Conservation (phyloP, 2,329 filamentous ascomycete species). For the Claviceps sp. region DNA sequence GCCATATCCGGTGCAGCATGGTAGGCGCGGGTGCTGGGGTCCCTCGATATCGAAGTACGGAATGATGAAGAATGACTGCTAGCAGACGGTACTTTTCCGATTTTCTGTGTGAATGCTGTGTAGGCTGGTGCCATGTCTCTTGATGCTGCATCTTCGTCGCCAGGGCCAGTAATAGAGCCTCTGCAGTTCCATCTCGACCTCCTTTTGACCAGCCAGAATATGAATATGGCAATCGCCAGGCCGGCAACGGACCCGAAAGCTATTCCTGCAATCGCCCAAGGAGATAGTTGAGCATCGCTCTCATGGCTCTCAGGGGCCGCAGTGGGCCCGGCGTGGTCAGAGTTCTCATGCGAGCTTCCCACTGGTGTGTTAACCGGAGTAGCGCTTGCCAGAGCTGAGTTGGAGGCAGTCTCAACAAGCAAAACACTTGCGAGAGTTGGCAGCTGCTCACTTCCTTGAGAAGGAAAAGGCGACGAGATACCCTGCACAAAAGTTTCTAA, state of each 20-base stretch:
- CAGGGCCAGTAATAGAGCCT: constrained; percentile 14
- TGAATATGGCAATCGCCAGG: constrained; percentile 28
- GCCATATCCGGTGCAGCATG: background rate
- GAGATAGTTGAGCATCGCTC: constrained; percentile 5
- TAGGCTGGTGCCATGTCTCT: constrained; percentile 9
- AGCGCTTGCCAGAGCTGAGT: background rate
- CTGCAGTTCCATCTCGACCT: constrained; percentile 13
- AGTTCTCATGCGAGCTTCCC: background rate
- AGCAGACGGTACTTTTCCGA: constrained; percentile 10
- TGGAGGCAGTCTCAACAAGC: background rate
- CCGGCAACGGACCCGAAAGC: constrained; percentile 34
- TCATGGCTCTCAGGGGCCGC: background rate
- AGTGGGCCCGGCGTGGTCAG: background rate
- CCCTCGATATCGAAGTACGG: background rate
- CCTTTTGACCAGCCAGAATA: constrained; percentile 37
- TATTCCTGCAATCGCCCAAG: constrained; percentile 33
- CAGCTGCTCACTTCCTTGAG: background rate
- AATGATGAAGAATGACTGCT: constrained; percentile 13
- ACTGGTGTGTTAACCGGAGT: background rate
- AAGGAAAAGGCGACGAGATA: background rate
- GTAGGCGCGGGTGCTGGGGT: background rate
- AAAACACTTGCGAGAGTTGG: background rate
- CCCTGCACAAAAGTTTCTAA: background rate
- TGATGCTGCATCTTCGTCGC: constrained; percentile 8
- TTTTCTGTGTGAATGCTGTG: background rate